Base-by-base conservation (phyloP, 495 filamentous ascomycete genomes). In the Podospora pseudocomata region DNA sequence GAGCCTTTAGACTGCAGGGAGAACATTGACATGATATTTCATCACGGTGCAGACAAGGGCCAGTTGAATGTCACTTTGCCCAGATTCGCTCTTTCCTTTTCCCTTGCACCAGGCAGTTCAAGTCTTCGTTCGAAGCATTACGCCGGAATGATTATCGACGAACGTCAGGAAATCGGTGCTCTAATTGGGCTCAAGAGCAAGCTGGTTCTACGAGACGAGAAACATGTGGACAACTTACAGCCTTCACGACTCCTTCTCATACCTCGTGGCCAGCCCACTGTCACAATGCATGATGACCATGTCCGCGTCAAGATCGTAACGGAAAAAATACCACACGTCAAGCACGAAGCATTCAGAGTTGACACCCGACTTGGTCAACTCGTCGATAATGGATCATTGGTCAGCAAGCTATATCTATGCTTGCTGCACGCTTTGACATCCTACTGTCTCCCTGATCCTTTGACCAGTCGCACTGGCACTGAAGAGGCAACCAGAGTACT, bases 381-480 rank as follows among this genome's bases (percentile, higher is more conserved):
- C 6, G 66, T 77, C 0, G 83, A 86, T 54, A 83, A 83, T 68
- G 83, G 84, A 0, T 85, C 80, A 26, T 63, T 90, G 2, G 78
- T 83, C 18, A 86, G 84, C 77, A 86, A 82, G 69, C 74, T 91
- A 0, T 81, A 80, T 63, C 70, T 86, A 11, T 81, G 78, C 53
- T 86, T 86, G 64, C 78, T 91, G 1, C 87, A 91, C 69, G 88
- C 87, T 0, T n/a, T 88, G 0, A 91, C 89, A 0, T 85, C 87
- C 2, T 83, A 80, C 63, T 85, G 80, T 58, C 68, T 90, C 0
- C 82, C 85, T 0, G 90, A 92, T 69, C 78, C 80, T 0, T 73
- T 91, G 0, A 89, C 86, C 0, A 66, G 70, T 0, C 80, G 76
- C 28, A 91, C 87, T 3, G 90, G 90, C 0, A 90, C 87, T 0